These are phyloP conservation scores for Metschnikowia lunata DNA, from an alignment of 805 yeast genomes.

Conservation along the genomic window DNA sequence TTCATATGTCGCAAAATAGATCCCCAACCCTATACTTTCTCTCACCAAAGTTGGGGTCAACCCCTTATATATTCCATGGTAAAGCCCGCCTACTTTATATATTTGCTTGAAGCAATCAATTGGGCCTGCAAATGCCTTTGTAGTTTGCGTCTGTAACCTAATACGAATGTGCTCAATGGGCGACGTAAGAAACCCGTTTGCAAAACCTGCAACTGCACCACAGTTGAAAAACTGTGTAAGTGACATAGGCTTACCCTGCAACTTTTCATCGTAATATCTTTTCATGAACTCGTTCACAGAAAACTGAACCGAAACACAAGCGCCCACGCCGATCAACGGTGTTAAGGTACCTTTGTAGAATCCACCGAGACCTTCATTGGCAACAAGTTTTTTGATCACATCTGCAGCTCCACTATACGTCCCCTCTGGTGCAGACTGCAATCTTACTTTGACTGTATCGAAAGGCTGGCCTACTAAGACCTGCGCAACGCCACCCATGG, in stretches of 20 bases:
- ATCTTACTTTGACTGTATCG: conserved; percentile 88
- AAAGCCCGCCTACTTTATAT: conserved; percentile 47
- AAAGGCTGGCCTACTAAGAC: conserved; percentile 95
- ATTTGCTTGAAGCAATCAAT: conserved; percentile 63
- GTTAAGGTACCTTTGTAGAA: conserved; percentile 46
- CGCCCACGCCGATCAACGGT: conserved; percentile 65
- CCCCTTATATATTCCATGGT: conserved; percentile 69
- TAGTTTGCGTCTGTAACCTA: conserved; percentile 84
- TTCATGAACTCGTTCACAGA: conserved; percentile 95
- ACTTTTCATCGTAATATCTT: conserved; percentile 54
- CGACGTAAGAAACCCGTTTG: conserved; percentile 82
- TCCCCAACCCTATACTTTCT: conserved; percentile 85
- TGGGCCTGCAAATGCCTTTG: conserved; percentile 62
- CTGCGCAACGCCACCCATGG: conserved; percentile 94
- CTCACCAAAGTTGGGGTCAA: conserved; percentile 75
- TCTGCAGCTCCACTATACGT: conserved; percentile 69
- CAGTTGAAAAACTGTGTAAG: conserved; percentile 69
- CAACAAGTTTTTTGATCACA: conserved; percentile 65
- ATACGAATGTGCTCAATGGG: conserved; percentile 96
- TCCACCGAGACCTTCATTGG: conserved; percentile 38
- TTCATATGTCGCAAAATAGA: conserved; percentile 87
- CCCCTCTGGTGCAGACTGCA: conserved; percentile 83
- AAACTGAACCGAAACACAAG: conserved; percentile 94
- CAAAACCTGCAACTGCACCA: conserved; percentile 90
- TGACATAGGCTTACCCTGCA: conserved; percentile 44